Evolutionary conservation across 805 yeast species (phyloP).

Genomic region (Isabelozyma gotoi): DNA sequence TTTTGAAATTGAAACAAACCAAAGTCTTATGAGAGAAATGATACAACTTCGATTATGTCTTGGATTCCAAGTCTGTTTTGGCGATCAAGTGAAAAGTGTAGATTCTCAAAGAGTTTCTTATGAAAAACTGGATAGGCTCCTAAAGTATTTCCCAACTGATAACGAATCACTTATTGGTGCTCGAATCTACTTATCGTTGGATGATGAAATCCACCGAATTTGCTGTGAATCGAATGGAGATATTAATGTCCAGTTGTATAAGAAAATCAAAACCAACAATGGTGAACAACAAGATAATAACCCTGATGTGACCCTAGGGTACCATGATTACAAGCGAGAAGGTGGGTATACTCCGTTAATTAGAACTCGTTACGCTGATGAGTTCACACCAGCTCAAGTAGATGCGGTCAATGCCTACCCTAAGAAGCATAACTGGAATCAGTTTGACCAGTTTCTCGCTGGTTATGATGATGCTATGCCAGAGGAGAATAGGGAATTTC

Average conservation of each 20-base stretch:
- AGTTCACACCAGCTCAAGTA: conserved; percentile 56
- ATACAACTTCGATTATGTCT: conserved; percentile 74
- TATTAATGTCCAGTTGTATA: conserved; percentile 76
- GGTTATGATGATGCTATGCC: conserved; percentile 80
- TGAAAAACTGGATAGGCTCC: conserved; percentile 54
- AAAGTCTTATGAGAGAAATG: conserved; percentile 79
- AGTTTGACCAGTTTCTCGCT: conserved; percentile 85
- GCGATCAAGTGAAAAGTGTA: conserved; percentile 60
- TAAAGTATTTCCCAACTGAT: conserved; percentile 52
- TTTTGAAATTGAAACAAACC: conserved; percentile 48
- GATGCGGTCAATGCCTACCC: conserved; percentile 56
- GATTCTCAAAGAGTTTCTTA: conserved; percentile 61
- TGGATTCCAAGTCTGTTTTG: conserved; percentile 90
- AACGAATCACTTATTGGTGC: conserved; percentile 47
- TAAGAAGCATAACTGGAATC: conserved; percentile 78
- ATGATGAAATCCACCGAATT: conserved; percentile 84
- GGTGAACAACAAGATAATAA: background rate
- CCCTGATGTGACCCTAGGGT: conserved; percentile 4
- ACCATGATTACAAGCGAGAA: background rate
- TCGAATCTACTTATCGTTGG: conserved; percentile 71
- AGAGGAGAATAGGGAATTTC: conserved; percentile 51
- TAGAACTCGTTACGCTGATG: conserved; percentile 75
- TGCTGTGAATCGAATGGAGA: conserved; percentile 69
- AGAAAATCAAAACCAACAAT: conserved; percentile 11
- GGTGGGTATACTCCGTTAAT: conserved; percentile 42